Evolutionary conservation across 2,329 filamentous ascomycete species (phyloP).

Genomic region (Alternaria arbusti): DNA sequence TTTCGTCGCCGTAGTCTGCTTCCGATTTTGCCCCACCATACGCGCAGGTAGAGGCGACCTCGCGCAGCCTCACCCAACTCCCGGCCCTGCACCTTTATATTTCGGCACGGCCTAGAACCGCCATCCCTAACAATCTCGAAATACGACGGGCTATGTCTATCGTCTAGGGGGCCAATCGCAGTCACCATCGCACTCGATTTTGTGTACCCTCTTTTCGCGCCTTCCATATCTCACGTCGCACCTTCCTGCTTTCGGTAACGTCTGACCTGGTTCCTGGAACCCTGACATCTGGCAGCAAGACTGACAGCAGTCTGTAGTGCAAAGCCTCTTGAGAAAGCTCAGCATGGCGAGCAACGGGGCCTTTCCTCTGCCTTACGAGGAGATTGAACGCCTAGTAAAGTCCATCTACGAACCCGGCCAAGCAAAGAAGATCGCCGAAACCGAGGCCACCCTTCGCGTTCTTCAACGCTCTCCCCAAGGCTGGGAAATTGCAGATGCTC

Average conservation of each 20-base stretch:
- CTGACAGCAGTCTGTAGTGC: not conserved
- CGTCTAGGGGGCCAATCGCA: not conserved
- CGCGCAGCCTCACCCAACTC: not conserved
- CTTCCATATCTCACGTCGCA: constrained; percentile 1
- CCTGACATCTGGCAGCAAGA: not conserved
- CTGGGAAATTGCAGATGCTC: constrained; percentile 82
- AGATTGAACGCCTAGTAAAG: constrained; percentile 55
- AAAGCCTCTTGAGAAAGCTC: not conserved
- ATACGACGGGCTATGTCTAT: not conserved
- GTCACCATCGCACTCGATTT: not conserved
- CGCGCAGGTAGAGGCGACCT: constrained; percentile 21
- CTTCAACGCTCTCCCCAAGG: constrained; percentile 81
- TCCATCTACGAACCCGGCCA: constrained; percentile 58
- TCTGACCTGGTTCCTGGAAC: not conserved
- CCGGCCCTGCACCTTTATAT: not conserved
- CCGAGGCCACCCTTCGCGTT: constrained; percentile 77
- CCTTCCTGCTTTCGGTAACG: constrained; percentile 7
- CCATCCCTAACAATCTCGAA: not conserved
- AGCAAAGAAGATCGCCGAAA: constrained; percentile 55
- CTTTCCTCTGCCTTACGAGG: constrained; percentile 40
- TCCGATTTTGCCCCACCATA: constrained; percentile 12
- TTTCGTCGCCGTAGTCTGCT: constrained; percentile 4
- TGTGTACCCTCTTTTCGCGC: not conserved
- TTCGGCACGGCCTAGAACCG: not conserved
- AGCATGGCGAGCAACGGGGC: constrained; percentile 30